Percentiles rank a stretch among this genome's conserved stretches.
phyloP scores from a whole-genome alignment of 495 filamentous ascomycete genomes.

The Niebla homalea region DNA sequence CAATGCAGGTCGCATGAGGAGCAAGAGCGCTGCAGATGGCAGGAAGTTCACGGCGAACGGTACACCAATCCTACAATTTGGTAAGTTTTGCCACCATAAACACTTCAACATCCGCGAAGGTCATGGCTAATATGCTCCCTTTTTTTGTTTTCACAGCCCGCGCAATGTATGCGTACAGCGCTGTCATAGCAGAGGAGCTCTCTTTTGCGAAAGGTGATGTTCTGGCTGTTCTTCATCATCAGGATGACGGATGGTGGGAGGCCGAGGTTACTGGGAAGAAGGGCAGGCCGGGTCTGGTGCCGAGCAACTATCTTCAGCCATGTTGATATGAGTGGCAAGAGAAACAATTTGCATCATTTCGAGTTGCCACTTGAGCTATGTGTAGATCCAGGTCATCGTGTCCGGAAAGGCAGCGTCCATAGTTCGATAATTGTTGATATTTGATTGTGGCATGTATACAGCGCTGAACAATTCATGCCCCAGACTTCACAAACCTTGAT shows the following conservation, averaged over 20 bases:
- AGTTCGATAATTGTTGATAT: no score
- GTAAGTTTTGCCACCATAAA: slow-evolving; percentile 41
- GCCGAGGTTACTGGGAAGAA: slow-evolving; percentile 77
- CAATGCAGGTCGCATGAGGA: slow-evolving; percentile 39
- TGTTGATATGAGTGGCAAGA: slow-evolving; percentile 26
- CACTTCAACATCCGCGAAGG: not conserved
- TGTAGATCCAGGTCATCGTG: no score
- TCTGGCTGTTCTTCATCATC: slow-evolving; percentile 74
- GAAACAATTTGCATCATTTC: no score
- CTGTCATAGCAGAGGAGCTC: slow-evolving; percentile 89
- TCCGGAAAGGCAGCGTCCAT: no score
- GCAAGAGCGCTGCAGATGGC: slow-evolving; percentile 66
- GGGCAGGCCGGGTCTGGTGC: slow-evolving; percentile 69
- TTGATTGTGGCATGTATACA: no score
- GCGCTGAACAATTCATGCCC: no score
- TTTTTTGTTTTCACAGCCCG: slow-evolving; percentile 45
- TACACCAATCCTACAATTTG: slow-evolving; percentile 76
- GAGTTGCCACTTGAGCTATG: no score
- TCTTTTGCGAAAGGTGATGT: slow-evolving; percentile 88
- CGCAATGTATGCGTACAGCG: slow-evolving; percentile 85
- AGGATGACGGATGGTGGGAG: slow-evolving; percentile 99
- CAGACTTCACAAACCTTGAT: no score
- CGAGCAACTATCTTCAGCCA: slow-evolving; percentile 88
- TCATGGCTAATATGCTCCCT: not conserved
- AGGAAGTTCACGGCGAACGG: slow-evolving; percentile 76